Conservation (phyloP, 208 protist species). For the Leishmania mexicana region DNA sequence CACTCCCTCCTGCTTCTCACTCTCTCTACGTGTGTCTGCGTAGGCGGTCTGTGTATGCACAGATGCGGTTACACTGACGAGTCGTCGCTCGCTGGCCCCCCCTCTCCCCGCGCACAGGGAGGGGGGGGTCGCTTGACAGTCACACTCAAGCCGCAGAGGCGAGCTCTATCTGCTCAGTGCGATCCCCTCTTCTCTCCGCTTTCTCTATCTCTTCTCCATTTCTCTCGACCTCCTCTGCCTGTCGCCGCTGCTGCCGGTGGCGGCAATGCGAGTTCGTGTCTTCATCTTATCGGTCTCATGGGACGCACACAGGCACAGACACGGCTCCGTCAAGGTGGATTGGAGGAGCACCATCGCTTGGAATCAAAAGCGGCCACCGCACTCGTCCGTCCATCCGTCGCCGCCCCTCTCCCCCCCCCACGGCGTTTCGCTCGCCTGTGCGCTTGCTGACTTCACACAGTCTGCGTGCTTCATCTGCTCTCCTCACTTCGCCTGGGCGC, state of each 20-base stretch:
- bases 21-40: neutral
- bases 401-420: neutral
- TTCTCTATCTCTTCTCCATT: neutral
- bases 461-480: neutral
- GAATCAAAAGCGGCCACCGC: neutral
- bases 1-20: neutral
- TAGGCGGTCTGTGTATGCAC: neutral
- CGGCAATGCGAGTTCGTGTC: neutral
- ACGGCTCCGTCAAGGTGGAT: neutral
- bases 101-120: neutral
- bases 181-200: neutral
- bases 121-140: neutral
- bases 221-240: neutral
- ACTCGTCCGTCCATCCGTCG: neutral
- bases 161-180: neutral
- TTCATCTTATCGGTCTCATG: no score
- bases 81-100: neutral
- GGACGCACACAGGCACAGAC: neutral
- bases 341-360: neutral
- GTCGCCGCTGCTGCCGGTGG: neutral
- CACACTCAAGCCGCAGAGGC: neutral
- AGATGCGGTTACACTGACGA: neutral
- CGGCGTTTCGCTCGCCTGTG: neutral
- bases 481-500: neutral
- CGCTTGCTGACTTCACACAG: neutral